These are phyloP conservation scores for Blakeslea trispora DNA, from an alignment of 371 early-diverging fungal genomes.

Conservation along the genomic window DNA sequence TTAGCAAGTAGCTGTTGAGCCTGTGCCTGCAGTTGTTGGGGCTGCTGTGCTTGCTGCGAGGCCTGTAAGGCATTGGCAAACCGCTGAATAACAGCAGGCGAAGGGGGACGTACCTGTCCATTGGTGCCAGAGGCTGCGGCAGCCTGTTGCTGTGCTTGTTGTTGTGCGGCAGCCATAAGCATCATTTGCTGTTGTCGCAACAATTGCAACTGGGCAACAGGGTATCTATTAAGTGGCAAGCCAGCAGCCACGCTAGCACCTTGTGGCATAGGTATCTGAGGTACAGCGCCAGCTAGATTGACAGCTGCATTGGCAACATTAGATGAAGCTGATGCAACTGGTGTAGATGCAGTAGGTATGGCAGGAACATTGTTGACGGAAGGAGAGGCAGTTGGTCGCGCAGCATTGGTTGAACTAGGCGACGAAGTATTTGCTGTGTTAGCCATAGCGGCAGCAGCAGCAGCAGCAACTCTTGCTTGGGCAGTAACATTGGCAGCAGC, in stretches of 20 bases:
- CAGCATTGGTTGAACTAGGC: constrained; percentile 21
- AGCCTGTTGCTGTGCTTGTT: constrained; percentile 23
- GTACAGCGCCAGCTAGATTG: constrained; percentile 26
- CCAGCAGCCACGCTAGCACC: constrained; percentile 23
- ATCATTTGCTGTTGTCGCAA: constrained; percentile 52
- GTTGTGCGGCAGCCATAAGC: constrained; percentile 37
- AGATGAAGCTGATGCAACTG: constrained; percentile 20
- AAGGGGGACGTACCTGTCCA: constrained; percentile 24
- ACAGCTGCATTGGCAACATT: constrained; percentile 25
- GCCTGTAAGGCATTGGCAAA: constrained; percentile 27
- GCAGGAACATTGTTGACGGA: constrained; percentile 14
- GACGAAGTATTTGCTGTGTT: constrained; percentile 22
- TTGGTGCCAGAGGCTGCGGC: constrained; percentile 27
- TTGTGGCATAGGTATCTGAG: constrained; percentile 30
- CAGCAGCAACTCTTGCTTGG: constrained; percentile 16
- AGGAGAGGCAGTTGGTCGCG: constrained; percentile 3
- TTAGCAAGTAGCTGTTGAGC: constrained; percentile 2
- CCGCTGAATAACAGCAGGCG: constrained; percentile 29
- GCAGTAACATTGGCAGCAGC: constrained; percentile 24
- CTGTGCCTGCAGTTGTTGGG: constrained; percentile 5
- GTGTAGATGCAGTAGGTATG: constrained; percentile 21
- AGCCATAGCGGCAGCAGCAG: constrained; percentile 19
- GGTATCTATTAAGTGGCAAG: constrained; percentile 41
- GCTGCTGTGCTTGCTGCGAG: constrained; percentile 5
- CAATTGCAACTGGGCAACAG: constrained; percentile 53